Conservation (phyloP, 208 protist genomes). For the Borovskyia barvae region DNA sequence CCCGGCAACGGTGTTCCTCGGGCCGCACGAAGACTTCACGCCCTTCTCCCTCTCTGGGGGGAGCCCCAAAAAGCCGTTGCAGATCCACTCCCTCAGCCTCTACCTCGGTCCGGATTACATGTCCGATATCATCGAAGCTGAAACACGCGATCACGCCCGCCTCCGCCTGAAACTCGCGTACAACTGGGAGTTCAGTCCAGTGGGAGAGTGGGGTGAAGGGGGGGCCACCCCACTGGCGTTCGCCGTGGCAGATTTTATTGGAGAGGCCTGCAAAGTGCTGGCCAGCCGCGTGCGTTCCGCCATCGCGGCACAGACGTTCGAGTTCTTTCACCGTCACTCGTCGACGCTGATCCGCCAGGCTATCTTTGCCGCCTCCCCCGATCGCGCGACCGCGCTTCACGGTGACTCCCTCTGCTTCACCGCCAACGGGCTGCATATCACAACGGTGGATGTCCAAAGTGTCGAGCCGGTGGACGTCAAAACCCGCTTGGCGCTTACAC, state of each 20-base stretch:
- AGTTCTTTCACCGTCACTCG: constrained; percentile 96
- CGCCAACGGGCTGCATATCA: constrained; percentile 90
- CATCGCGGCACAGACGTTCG: constrained; percentile 90
- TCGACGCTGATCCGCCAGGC: constrained; percentile 89
- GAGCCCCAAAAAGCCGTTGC: constrained; percentile 69
- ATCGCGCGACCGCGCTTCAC: constrained; percentile 30
- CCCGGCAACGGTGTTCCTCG: constrained; percentile 64
- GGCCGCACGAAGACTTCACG: constrained; percentile 83
- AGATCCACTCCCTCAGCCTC: constrained; percentile 90
- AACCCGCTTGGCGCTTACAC: constrained; percentile 79
- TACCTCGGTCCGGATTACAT: constrained; percentile 96
- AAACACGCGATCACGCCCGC: constrained; percentile 95
- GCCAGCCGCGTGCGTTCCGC: constrained; percentile 92
- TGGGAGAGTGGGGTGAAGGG: neutral
- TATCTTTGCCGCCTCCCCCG: constrained; percentile 79
- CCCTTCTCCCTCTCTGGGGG: constrained; percentile 82
- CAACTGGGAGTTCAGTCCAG: constrained; percentile 94
- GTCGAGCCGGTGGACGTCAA: constrained; percentile 92
- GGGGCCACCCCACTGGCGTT: constrained; percentile 66
- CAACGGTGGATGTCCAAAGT: constrained; percentile 93
- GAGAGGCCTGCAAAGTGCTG: constrained; percentile 94
- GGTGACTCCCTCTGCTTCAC: constrained; percentile 71
- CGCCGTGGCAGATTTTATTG: constrained; percentile 94
- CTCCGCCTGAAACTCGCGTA: constrained; percentile 93
- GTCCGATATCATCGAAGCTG: constrained; percentile 91